A percentile compares a stretch with the other conserved stretches of the same genome.
These are phyloP conservation scores for Talaromyces thailandensis DNA, from an alignment of 495 filamentous ascomycete species.

Conservation along the genomic window DNA sequence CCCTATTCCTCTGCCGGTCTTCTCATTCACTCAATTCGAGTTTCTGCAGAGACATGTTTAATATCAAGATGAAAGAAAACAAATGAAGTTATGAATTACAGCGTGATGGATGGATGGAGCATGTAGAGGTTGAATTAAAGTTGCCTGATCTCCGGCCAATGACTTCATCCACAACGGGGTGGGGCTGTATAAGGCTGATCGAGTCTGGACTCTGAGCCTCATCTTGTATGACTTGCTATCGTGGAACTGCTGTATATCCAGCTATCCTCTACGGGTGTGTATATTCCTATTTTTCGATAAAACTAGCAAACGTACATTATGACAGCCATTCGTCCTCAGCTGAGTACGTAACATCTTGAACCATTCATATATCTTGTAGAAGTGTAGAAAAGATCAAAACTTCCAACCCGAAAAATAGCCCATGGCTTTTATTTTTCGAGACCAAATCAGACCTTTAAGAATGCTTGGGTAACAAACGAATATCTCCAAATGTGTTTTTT, in stretches of 20 bases:
- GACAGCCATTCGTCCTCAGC: too few species aligned
- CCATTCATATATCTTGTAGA: background rate
- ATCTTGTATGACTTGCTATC: too few species aligned
- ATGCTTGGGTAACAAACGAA: background rate
- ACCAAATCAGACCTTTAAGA: background rate
- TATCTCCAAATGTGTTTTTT: background rate
- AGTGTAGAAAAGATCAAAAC: too few species aligned
- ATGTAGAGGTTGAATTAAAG: slow-evolving; percentile 3
- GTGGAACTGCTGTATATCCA: too few species aligned
- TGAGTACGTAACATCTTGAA: too few species aligned
- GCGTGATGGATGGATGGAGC: background rate
- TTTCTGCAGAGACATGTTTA: too few species aligned
- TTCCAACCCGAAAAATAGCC: background rate
- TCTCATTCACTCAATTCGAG: background rate
- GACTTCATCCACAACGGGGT: background rate
- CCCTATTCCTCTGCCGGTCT: background rate
- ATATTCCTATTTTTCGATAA: too few species aligned
- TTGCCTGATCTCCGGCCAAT: background rate
- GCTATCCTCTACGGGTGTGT: too few species aligned
- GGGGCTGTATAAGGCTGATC: background rate
- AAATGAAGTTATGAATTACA: background rate
- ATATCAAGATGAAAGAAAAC: too few species aligned
- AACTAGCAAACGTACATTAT: too few species aligned
- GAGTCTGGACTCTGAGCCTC: background rate
- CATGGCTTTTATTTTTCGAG: background rate